Percentiles rank a stretch among this genome's conserved stretches.
Conservation (phyloP, 768 basidiomycete species). For the Kwoniella bestiolae region DNA sequence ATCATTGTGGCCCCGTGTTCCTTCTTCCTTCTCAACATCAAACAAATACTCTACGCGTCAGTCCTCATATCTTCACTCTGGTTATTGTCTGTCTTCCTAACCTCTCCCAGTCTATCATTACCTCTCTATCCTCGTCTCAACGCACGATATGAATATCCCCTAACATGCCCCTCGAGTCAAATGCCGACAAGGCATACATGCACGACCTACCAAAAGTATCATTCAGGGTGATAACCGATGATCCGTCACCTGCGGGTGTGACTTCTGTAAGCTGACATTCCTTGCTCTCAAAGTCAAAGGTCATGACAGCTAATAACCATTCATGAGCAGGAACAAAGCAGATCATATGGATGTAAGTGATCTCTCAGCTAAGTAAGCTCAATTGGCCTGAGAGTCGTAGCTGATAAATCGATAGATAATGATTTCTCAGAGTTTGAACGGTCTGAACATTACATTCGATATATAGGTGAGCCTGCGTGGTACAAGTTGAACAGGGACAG, state of each 20-base stretch:
- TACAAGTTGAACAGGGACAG: not conserved
- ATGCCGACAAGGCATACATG: conserved; percentile 40
- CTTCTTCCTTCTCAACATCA: no score
- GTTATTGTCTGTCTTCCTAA: not conserved
- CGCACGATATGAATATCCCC: conserved; percentile 3
- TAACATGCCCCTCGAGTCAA: conserved; percentile 42
- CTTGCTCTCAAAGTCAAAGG: not conserved
- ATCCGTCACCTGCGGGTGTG: conserved; percentile 41
- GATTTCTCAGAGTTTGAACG: conserved; percentile 65
- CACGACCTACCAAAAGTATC: conserved; percentile 52
- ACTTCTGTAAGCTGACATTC: conserved; percentile 33
- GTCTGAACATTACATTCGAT: conserved; percentile 85
- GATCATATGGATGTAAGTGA: conserved; percentile 49
- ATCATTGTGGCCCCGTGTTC: no score
- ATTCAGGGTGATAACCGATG: conserved; percentile 47
- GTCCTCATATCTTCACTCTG: no score
- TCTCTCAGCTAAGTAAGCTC: not conserved
- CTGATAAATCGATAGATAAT: conserved; percentile 37
- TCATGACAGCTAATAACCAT: conserved; percentile 1
- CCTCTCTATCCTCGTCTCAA: not conserved
- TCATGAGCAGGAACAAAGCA: conserved; percentile 38
- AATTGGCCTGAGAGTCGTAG: not conserved
- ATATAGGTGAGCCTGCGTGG: conserved; percentile 69
- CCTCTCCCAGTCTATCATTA: not conserved
- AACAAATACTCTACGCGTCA: no score